A percentile compares a stretch with the other conserved stretches of the same genome.
phyloP scores from a whole-genome alignment of 306 rosid species.

The Elaeagnus macrophylla region DNA sequence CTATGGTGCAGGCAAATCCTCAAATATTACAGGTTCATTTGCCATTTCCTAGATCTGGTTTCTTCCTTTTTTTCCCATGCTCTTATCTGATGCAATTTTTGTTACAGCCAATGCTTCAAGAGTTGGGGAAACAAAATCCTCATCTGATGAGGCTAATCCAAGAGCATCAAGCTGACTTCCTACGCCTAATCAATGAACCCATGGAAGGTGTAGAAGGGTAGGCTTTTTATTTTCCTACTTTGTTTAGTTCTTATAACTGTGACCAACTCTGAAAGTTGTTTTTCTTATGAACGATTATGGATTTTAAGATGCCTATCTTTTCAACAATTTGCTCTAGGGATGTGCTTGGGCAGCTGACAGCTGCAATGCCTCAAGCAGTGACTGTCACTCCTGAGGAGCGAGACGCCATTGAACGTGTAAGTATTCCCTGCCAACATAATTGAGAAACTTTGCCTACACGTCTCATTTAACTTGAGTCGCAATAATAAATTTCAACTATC shows the following conservation, averaged over 20 bases:
- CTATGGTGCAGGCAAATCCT: constrained; percentile 94
- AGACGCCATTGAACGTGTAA: constrained; percentile 85
- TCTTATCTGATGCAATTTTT: constrained; percentile 18
- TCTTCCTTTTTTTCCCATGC: neutral
- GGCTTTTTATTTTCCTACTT: constrained; percentile 16
- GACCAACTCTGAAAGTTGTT: neutral
- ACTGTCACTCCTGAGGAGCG: constrained; percentile 90
- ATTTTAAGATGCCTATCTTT: constrained; percentile 12
- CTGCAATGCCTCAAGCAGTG: constrained; percentile 57
- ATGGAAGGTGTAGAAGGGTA: constrained; percentile 87
- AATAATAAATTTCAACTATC: no score
- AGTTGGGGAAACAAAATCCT: constrained; percentile 95
- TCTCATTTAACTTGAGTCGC: no score
- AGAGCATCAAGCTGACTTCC: constrained; percentile 84
- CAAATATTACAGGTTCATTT: constrained; percentile 83
- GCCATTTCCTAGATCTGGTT: constrained; percentile 1
- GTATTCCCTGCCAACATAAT: constrained; percentile 10
- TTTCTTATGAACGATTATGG: constrained; percentile 1
- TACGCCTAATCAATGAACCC: constrained; percentile 83
- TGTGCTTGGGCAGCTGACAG: constrained; percentile 51
- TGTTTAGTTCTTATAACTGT: neutral
- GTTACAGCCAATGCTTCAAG: constrained; percentile 94
- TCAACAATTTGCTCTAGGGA: constrained; percentile 36
- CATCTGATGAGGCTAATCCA: constrained; percentile 79
- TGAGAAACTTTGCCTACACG: neutral